These are phyloP conservation scores for Gomphus bonarii DNA, from an alignment of 1,284 basidiomycete genomes.

Conservation along the genomic window DNA sequence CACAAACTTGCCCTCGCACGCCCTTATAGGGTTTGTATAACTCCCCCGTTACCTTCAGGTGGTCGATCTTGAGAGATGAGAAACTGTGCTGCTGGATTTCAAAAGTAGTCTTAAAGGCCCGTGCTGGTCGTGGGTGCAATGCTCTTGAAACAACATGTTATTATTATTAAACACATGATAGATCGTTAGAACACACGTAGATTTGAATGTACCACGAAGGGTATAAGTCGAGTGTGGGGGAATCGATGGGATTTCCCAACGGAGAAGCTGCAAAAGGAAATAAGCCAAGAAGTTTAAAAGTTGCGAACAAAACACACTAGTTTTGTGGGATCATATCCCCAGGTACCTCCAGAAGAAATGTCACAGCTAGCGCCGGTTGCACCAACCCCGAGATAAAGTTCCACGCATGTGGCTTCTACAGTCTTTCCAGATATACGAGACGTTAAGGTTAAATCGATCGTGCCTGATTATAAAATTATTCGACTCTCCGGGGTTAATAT, in stretches of 20 bases:
- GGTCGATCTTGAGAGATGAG: constrained; percentile 76
- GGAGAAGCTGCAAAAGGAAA: constrained; percentile 37
- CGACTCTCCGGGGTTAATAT: not conserved
- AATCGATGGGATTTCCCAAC: constrained; percentile 69
- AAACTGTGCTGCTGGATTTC: constrained; percentile 65
- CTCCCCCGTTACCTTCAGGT: constrained; percentile 74
- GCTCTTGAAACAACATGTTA: constrained; percentile 19
- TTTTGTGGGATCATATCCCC: constrained; percentile 67
- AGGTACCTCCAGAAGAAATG: constrained; percentile 57
- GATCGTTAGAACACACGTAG: constrained; percentile 34
- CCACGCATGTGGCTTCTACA: constrained; percentile 62
- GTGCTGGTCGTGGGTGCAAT: constrained; percentile 43
- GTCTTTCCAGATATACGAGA: constrained; percentile 55
- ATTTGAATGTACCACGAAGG: constrained; percentile 69
- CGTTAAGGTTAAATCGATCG: constrained; percentile 60
- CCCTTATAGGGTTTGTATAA: constrained; percentile 68
- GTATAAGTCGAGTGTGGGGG: constrained; percentile 61
- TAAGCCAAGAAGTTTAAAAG: constrained; percentile 9
- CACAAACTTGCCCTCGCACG: constrained; percentile 49
- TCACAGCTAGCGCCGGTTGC: constrained; percentile 58
- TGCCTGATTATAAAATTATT: constrained; percentile 34
- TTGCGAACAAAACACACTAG: constrained; percentile 31
- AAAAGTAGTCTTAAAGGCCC: constrained; percentile 64
- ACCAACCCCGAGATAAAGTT: constrained; percentile 65
- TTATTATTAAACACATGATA: not conserved